Evolutionary conservation across 164 flowering plant genomes (phyloP), one percentile per base, ranked within the genome.

Genomic region (Tetrastigma voinierianum): DNA sequence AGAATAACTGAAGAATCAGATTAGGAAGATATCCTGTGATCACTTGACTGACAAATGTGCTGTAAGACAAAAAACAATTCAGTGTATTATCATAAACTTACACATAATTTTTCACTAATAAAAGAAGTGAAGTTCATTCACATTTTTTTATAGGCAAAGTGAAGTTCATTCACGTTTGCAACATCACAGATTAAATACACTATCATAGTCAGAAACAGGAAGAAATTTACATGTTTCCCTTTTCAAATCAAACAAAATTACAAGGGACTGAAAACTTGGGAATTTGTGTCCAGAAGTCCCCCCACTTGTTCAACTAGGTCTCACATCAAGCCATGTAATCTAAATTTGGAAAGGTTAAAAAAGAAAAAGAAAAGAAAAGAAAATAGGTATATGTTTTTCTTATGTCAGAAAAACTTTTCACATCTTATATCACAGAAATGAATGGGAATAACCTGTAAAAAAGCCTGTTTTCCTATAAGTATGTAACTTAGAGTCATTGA

Each of bases 11-110:
- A 71, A 95, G 96, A 64, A 95, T 84, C 43, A 95, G 87, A 78
- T 96, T 95, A 2, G 98, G 98, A 69, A 95, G 93, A 82, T 95
- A 95, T 67, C 98, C 98, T 5, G 97, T 95, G 59, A 95, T 71
- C 14, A 95, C 82, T 78, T 89, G 79, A 72, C 88, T 90, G 24
- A 95, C 80, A 66, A 91, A 45, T 60, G 85, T 46, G 63, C 98
- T 94, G 93, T 82, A 84, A 48, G n/a, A 12, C 65, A 61, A 63
- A 20, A 57, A 32, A 4, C 40, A 32, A 0, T n/a, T n/a, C 6
- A 32, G 40, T 32, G 40, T 32, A 32, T 62, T 49, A 62, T 11
- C 23, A 8, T 48, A 23, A 46, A 5, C 12, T 55, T 15, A n/a
- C 24, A 20, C 23, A 46, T 5, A 19, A 40, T 16, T 43, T 17